A percentile compares a stretch with the other conserved stretches of the same genome.
Conservation (phyloP, 108 stramenopile genomes). For the Asterionellopsis glacialis region DNA sequence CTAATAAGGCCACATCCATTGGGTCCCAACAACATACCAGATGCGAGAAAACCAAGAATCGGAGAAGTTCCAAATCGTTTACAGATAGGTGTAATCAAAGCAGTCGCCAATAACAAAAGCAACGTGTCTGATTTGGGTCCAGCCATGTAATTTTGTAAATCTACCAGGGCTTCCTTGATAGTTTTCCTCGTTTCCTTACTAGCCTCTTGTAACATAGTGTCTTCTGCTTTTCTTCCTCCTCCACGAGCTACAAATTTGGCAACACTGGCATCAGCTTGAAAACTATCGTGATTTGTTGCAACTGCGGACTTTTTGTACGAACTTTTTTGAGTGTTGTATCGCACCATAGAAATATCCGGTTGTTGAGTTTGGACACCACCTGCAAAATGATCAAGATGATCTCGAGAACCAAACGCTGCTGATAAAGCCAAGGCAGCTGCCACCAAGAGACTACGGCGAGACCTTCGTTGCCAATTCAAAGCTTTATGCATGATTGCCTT, state of each 20-base stretch:
- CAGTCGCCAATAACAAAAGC: constrained; percentile 80
- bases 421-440: constrained; percentile 32
- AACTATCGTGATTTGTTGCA: background rate
- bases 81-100: constrained; percentile 87
- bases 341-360: background rate
- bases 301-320: background rate
- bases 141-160: constrained; percentile 59
- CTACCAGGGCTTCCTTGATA: constrained; percentile 49
- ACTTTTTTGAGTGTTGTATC: background rate
- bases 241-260: background rate
- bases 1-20: constrained; percentile 81
- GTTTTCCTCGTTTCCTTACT: constrained; percentile 44
- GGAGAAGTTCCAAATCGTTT: constrained; percentile 83
- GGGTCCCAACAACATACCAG: constrained; percentile 90
- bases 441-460: constrained; percentile 25
- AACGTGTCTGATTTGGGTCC: constrained; percentile 89
- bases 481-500: constrained; percentile 17
- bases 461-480: constrained; percentile 23
- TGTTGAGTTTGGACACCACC: constrained; percentile 3
- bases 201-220: constrained; percentile 18
- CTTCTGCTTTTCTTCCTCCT: constrained; percentile 19
- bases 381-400: constrained; percentile 1
- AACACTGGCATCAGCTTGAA: constrained; percentile 1
- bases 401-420: background rate
- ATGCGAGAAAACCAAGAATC: constrained; percentile 88